Conservation (phyloP, 2,329 filamentous ascomycete species). For the Chaetomium sp. region DNA sequence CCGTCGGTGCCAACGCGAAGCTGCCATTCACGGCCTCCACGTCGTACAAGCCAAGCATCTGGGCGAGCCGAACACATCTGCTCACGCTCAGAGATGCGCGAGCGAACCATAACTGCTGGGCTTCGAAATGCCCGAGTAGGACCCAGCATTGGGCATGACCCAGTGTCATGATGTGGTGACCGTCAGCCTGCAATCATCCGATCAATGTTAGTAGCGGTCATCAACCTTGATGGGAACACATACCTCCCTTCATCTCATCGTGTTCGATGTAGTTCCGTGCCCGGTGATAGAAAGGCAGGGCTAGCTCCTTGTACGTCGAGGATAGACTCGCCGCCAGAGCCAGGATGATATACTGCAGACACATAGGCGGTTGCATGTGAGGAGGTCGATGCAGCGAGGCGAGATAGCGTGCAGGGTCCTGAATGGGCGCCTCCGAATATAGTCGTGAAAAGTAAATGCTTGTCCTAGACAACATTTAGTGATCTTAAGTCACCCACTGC, state of each 20-base stretch:
- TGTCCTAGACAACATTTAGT: neutral
- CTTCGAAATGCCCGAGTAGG: neutral
- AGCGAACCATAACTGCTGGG: neutral
- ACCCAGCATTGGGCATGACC: slow-evolving; percentile 2
- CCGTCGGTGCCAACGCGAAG: neutral
- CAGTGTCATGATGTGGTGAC: neutral
- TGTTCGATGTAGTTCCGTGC: neutral
- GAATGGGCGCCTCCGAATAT: neutral
- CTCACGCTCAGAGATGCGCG: neutral
- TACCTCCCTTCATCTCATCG: neutral
- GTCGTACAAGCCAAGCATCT: slow-evolving; percentile 4
- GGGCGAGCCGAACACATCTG: neutral
- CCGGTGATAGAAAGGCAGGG: neutral
- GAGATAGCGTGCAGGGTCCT: neutral
- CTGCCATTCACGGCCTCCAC: neutral
- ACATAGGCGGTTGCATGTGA: neutral
- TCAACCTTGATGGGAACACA: neutral
- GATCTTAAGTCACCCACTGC: neutral
- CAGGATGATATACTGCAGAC: neutral
- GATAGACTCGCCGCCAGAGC: neutral
- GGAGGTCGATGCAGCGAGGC: neutral
- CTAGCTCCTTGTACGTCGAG: neutral
- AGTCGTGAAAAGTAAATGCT: neutral
- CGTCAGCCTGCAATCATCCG: neutral
- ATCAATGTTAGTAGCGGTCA: neutral